These are phyloP conservation scores for Stenogyne calaminthoides DNA, from an alignment of 305 asterid genomes.

Conservation along the genomic window DNA sequence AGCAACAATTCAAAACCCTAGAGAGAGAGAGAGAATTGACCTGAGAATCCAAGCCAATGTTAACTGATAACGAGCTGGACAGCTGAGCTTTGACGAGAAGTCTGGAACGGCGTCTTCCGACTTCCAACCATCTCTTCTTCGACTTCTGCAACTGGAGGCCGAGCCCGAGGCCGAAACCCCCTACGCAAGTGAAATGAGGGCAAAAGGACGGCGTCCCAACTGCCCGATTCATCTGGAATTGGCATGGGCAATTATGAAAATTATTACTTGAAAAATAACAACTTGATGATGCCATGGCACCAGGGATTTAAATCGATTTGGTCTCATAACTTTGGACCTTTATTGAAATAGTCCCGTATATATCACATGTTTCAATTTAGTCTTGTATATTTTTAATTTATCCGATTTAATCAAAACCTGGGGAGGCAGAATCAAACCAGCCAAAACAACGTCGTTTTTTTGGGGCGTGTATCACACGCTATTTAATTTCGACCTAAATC, in stretches of 20 bases:
- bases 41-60: slow-evolving; percentile 83
- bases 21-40: slow-evolving; percentile 32
- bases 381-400: too few species aligned
- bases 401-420: too few species aligned
- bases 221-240: slow-evolving; percentile 48
- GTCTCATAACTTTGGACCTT: too few species aligned
- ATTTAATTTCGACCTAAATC: too few species aligned
- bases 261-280: slow-evolving; percentile 33
- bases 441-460: too few species aligned
- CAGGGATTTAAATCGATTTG: too few species aligned
- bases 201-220: slow-evolving; percentile 42
- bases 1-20: slow-evolving; percentile 23
- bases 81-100: slow-evolving; percentile 63
- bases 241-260: slow-evolving; percentile 47
- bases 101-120: slow-evolving; percentile 51
- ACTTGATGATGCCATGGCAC: slow-evolving; percentile 54
- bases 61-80: slow-evolving; percentile 64
- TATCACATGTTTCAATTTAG: too few species aligned
- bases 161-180: slow-evolving; percentile 35
- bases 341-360: too few species aligned
- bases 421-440: too few species aligned
- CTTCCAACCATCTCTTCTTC: slow-evolving; percentile 38
- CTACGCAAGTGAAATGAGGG: slow-evolving; percentile 37
- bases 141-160: slow-evolving; percentile 40
- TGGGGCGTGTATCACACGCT: too few species aligned